Evolutionary conservation across 768 basidiomycete species (phyloP).

Genomic region (Boletus reticulatus): DNA sequence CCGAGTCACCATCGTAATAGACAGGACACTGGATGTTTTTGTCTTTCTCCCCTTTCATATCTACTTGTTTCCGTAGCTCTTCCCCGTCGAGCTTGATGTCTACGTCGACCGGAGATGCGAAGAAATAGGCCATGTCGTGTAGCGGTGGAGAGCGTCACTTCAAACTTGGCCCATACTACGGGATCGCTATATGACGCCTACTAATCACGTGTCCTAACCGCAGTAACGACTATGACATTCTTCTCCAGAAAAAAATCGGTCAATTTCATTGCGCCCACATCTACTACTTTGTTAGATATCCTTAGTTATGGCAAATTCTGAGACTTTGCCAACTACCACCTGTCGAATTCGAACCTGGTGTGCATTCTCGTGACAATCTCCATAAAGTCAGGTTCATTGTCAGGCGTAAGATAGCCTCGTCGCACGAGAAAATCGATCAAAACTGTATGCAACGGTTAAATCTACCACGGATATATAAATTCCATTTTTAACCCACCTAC

Average conservation of each 20-base stretch:
- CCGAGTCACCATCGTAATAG: constrained; percentile 94
- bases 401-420: constrained; percentile 80
- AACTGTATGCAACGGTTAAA: constrained; percentile 44
- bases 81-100: constrained; percentile 88
- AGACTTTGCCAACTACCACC: constrained; percentile 35
- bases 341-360: constrained; percentile 62
- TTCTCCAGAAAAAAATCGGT: too few species aligned
- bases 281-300: too few species aligned
- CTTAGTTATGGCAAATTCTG: not conserved
- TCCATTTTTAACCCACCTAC: constrained; percentile 48
- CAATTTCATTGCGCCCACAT: too few species aligned
- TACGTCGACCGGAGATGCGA: constrained; percentile 86
- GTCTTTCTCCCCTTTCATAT: constrained; percentile 89
- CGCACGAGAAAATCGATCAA: constrained; percentile 89
- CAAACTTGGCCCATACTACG: too few species aligned
- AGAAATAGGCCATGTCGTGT: constrained; percentile 74
- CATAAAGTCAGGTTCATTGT: constrained; percentile 81
- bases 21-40: constrained; percentile 83
- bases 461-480: not conserved
- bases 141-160: too few species aligned
- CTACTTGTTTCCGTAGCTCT: constrained; percentile 84
- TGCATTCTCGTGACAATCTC: constrained; percentile 78
- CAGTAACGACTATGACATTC: too few species aligned
- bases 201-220: too few species aligned
- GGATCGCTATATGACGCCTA: too few species aligned